Base-by-base conservation (phyloP, 352 stramenopile species). In the Globisporangium heterothallicum region DNA sequence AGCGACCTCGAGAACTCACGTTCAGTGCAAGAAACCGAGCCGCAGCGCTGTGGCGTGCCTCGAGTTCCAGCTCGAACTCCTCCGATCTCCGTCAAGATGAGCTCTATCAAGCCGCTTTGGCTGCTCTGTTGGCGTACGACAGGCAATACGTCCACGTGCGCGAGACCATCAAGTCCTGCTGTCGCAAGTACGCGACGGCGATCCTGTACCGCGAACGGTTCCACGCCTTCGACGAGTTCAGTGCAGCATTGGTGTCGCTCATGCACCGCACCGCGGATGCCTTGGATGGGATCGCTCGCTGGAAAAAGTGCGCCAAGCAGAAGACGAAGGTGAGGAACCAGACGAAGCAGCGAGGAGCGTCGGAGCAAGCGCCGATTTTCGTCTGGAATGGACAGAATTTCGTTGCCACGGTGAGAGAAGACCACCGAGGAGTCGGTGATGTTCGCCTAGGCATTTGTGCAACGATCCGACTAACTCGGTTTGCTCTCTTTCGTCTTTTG, bases 301-400 rank as follows among this genome's bases (percentile, higher is more conserved):
- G 78, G 78, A 64, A 63, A 25, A 41, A 61, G 10, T 22, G 36
- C 13, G 9, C 16, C 6, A 38, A 56, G 18, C 18, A 41, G 16
- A 40, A 47, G 16, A 22, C 10, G 14, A 52, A 46, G 36, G 36
- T 18, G 13, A 36, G 25, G 9, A 26, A 25, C n/a, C n/a, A n/a
- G n/a, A n/a, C n/a, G n/a, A 7, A 8, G n/a, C 7, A 42, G 45
- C 38, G 16, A 38, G 27, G 10, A n/a, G n/a, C 25, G 16, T 10
- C 42, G 13, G 41, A 27, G 43, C 30, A 24, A 38, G 9, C 42
- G 9, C 57, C 27, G 18, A 48, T 59, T 4, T 86, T 89, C 36
- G 49, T 89, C 13, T 89, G 78, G 78, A 70, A 72, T 21, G 78
- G 75, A 4, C 32, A 60, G 19, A 64, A 81, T 29, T 84, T 89